Evolutionary conservation across 495 filamentous ascomycete genomes (phyloP).

Genomic region (Pyrenula aspistea): DNA sequence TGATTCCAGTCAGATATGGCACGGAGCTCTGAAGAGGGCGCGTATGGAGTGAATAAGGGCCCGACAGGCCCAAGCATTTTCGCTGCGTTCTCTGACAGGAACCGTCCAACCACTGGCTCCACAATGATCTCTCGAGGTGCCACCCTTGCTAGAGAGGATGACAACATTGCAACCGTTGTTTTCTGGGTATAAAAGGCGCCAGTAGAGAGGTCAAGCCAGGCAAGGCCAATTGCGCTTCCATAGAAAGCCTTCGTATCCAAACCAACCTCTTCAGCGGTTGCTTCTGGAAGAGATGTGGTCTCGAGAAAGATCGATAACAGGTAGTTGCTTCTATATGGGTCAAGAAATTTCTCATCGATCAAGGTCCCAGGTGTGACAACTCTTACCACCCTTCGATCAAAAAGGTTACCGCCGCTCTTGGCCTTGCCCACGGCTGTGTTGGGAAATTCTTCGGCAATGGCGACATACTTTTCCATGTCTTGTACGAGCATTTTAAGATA

Average conservation of each 20-base stretch:
- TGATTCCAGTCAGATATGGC: conserved; percentile 52
- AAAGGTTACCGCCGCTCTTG: conserved; percentile 63
- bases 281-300: conserved; percentile 5
- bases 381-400: conserved; percentile 71
- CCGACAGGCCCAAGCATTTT: conserved; percentile 25
- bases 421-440: conserved; percentile 51
- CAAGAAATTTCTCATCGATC: conserved; percentile 95
- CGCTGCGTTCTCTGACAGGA: background rate
- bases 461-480: conserved; percentile 80
- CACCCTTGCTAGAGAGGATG: conserved; percentile 69
- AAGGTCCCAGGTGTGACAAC: conserved; percentile 89
- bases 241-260: conserved; percentile 23
- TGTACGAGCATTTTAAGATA: conserved; percentile 87
- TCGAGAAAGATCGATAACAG: conserved; percentile 50
- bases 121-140: conserved; percentile 77
- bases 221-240: conserved; percentile 55
- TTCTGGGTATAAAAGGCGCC: conserved; percentile 83
- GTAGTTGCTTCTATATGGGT: conserved; percentile 85
- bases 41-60: conserved; percentile 23
- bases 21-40: background rate
- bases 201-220: conserved; percentile 92
- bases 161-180: conserved; percentile 58
- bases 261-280: conserved; percentile 4
- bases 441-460: conserved; percentile 84
- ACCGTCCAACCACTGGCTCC: conserved; percentile 35